Base-by-base conservation (phyloP, 1,284 basidiomycete genomes). In the Apiotrichum akiyoshidainum region DNA sequence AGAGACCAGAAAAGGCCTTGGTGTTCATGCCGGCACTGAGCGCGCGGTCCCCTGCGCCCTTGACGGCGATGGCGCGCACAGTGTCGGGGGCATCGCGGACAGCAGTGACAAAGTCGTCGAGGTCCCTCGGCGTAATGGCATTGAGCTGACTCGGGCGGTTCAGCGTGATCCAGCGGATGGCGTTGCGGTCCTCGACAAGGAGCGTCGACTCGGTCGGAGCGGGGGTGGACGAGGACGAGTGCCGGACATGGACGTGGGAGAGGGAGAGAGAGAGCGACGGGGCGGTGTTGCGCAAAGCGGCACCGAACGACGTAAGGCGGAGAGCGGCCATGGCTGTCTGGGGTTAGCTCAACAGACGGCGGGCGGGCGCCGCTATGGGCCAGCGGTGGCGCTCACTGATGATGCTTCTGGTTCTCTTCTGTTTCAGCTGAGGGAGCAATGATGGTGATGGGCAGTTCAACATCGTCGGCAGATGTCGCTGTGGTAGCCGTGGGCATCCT, bases 11-110 rank as follows among this genome's bases (percentile, higher is more conserved):
- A 19, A 63, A 63, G n/a, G 44, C 50, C 9, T 42, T 33, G 44
- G 61, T 63, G 58, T 63, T 54, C 61, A 63, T 63, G 9, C 61
- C 61, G 1, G 61, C 58, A 44, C 58, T 53, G 46, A 63, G 58
- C 37, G 61, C 53, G 5, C 50, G 48, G 12, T 16, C 41, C 2
- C 61, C 58, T 0, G 45, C 33, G 11, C 61, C 58, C 0, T 26
- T 47, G 12, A 63, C 50, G 2, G 61, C 61, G 37, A 63, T 60
- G 4, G 61, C 58, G 55, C 61, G 61, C 14, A 63, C 51, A 1
- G 41, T 19, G 8, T 19, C 42, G 21, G 53, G 46, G n/a, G 58
- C 58, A 3, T 39, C 53, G 31, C 60, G 50, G 21, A 63, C 58
- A 0, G 61, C 61, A 3, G 19, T 12, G 14, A 35, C 17, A 26